Base-by-base conservation (phyloP, 768 basidiomycete genomes). In the Rhodotorula babjevae region DNA sequence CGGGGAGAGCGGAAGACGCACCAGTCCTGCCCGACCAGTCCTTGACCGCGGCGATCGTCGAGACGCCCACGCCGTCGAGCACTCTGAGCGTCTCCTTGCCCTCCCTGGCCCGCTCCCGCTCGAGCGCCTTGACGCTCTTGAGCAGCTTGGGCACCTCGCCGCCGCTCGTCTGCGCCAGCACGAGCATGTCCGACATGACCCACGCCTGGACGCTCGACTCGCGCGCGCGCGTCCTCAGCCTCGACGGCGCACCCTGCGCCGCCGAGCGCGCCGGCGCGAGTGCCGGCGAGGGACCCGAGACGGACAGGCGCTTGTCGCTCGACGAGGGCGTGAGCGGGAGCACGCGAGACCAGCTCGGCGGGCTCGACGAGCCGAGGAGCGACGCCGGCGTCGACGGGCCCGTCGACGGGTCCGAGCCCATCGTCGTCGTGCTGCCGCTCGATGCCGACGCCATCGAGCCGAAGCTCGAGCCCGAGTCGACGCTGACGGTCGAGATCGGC, bases 181-280 rank as follows among this genome's bases (percentile, higher is more conserved):
- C 75, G 61, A 90, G 79, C 46, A 92, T 68, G 79, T 93, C 90
- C 27, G 86, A 86, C 80, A 92, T 90, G 23, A 90, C 84, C 67
- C 86, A 83, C 25, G 80, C 76, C 52, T 64, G 63, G n/a, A 77
- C 63, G n/a, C 63, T 25, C 29, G 69, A 50, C 53, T 74, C 77
- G 61, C 73, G 78, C 49, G 69, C 74, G 50, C 71, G 74, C 27
- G 68, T 76, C 53, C 71, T 68, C 62, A 78, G 42, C 25, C 50
- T 23, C 25, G 6, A 4, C 50, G 23, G 25, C 50, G 11, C 25
- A 23, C 23, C 25, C 23, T 27, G 50, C 8, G 25, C 25, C 25
- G 10, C 50, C 25, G 50, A 2, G 36, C 36, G 36, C 36, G 36
- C 36, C 36, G 36, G 36, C 4, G 36, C 36, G 36, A 36, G 36